phyloP scores from a whole-genome alignment of 768 basidiomycete genomes.

The Amanita pseudoporphyria region DNA sequence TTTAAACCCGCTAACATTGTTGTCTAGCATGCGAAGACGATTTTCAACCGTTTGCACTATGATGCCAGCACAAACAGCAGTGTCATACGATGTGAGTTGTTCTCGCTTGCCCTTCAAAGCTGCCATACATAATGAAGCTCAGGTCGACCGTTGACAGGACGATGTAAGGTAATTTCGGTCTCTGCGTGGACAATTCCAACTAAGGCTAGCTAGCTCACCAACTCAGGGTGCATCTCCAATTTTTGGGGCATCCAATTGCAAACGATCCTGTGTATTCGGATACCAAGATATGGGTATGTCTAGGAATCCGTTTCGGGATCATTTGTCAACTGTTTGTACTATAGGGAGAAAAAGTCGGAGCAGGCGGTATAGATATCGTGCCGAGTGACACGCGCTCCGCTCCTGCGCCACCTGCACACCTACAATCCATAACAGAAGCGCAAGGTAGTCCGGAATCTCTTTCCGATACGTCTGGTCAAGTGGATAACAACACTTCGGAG shows the following conservation, averaged over 20 bases:
- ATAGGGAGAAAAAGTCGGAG: slow-evolving; percentile 65
- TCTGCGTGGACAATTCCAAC: not conserved
- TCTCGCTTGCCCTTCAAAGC: slow-evolving; percentile 5
- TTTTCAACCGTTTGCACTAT: slow-evolving; percentile 78
- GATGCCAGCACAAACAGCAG: slow-evolving; percentile 74
- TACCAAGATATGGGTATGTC: slow-evolving; percentile 58
- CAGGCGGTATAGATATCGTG: slow-evolving; percentile 69
- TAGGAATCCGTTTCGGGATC: slow-evolving; percentile 7
- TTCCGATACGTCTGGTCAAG: slow-evolving; percentile 10
- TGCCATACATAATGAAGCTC: slow-evolving; percentile 18
- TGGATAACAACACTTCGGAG: slow-evolving; percentile 8
- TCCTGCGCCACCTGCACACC: slow-evolving; percentile 46
- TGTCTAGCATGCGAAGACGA: slow-evolving; percentile 72
- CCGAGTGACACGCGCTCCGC: slow-evolving; percentile 59
- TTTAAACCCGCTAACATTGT: slow-evolving; percentile 2
- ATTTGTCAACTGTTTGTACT: not conserved
- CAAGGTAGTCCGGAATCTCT: slow-evolving; percentile 41
- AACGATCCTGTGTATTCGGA: slow-evolving; percentile 94
- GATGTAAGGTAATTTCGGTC: slow-evolving; percentile 51
- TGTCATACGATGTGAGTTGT: slow-evolving; percentile 67
- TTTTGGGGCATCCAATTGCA: slow-evolving; percentile 84
- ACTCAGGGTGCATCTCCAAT: slow-evolving; percentile 94
- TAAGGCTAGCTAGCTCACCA: slow-evolving; percentile 68
- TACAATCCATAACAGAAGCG: slow-evolving; percentile 26
- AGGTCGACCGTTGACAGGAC: slow-evolving; percentile 82